phyloP scores from a whole-genome alignment of 805 yeast genomes.

The Metschnikowia orientalis region DNA sequence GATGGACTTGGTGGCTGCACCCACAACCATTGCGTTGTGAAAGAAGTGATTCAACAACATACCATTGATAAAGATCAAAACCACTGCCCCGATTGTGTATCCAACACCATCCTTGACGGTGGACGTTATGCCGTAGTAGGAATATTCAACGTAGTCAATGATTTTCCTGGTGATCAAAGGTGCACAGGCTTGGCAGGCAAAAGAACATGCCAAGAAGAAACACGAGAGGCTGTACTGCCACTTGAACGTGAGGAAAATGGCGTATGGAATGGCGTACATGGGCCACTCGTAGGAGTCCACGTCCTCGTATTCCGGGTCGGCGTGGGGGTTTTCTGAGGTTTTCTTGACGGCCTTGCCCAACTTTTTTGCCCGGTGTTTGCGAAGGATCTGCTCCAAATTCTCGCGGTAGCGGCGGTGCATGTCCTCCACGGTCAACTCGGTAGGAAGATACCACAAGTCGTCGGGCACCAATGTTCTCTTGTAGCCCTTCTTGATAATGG shows the following conservation, averaged over 20 bases:
- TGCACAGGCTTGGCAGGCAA: slow-evolving; percentile 49
- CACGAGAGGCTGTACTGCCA: slow-evolving; percentile 40
- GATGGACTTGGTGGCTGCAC: slow-evolving; percentile 38
- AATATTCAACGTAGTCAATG: slow-evolving; percentile 57
- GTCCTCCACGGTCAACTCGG: slow-evolving; percentile 32
- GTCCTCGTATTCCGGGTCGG: neutral
- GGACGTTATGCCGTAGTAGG: slow-evolving; percentile 39
- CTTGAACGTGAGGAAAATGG: slow-evolving; percentile 48
- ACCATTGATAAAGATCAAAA: slow-evolving; percentile 45
- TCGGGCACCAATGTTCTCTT: slow-evolving; percentile 33
- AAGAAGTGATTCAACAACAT: slow-evolving; percentile 39
- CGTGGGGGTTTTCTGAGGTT: neutral
- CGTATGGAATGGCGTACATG: slow-evolving; percentile 32
- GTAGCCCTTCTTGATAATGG: slow-evolving; percentile 39
- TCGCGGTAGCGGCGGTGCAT: slow-evolving; percentile 30
- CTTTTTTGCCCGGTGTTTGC: slow-evolving; percentile 19
- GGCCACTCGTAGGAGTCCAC: slow-evolving; percentile 38
- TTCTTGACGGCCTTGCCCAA: slow-evolving; percentile 10
- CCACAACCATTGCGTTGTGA: slow-evolving; percentile 40
- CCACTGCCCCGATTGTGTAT: slow-evolving; percentile 64
- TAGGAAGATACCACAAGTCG: slow-evolving; percentile 36
- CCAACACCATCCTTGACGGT: slow-evolving; percentile 64
- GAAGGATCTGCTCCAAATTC: slow-evolving; percentile 21
- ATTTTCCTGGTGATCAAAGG: slow-evolving; percentile 65
- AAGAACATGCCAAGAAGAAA: slow-evolving; percentile 42